Conservation (phyloP, 1,284 basidiomycete genomes). For the Malassezia sp. region DNA sequence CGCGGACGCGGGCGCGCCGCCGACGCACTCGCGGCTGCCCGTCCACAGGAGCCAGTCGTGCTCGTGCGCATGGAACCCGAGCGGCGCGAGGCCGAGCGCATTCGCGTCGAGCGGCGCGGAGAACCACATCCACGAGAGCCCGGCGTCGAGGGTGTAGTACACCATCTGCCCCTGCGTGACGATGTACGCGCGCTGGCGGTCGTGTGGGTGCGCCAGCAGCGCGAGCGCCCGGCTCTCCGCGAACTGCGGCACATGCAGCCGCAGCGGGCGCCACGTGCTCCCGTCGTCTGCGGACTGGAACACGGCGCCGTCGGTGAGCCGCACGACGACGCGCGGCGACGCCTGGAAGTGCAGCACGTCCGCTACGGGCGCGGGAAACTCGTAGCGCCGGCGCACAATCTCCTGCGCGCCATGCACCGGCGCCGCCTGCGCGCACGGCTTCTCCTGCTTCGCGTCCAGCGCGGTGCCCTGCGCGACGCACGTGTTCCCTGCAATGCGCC, state of each 20-base stretch:
- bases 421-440: slow-evolving; percentile 56
- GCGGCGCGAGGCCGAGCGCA: slow-evolving; percentile 60
- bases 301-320: slow-evolving; percentile 63
- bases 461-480: slow-evolving; percentile 56
- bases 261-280: slow-evolving; percentile 65
- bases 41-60: slow-evolving; percentile 83
- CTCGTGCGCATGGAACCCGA: slow-evolving; percentile 73
- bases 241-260: slow-evolving; percentile 10
- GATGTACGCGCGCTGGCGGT: slow-evolving; percentile 72
- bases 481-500: slow-evolving; percentile 83
- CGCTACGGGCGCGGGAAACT: slow-evolving; percentile 60
- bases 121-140: slow-evolving; percentile 60
- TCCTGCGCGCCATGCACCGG: slow-evolving; percentile 48
- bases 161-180: slow-evolving; percentile 61
- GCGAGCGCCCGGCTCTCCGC: slow-evolving; percentile 56
- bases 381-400: slow-evolving; percentile 50
- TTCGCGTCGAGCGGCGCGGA: slow-evolving; percentile 64
- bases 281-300: slow-evolving; percentile 95
- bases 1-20: slow-evolving; percentile 32
- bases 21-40: slow-evolving; percentile 60
- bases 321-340: slow-evolving; percentile 67
- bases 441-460: slow-evolving; percentile 62
- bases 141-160: slow-evolving; percentile 70
- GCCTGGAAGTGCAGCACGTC: slow-evolving; percentile 69
- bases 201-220: slow-evolving; percentile 73